These are phyloP conservation scores for Neurospora sp. DNA, from an alignment of 495 filamentous ascomycete species.

Conservation along the genomic window DNA sequence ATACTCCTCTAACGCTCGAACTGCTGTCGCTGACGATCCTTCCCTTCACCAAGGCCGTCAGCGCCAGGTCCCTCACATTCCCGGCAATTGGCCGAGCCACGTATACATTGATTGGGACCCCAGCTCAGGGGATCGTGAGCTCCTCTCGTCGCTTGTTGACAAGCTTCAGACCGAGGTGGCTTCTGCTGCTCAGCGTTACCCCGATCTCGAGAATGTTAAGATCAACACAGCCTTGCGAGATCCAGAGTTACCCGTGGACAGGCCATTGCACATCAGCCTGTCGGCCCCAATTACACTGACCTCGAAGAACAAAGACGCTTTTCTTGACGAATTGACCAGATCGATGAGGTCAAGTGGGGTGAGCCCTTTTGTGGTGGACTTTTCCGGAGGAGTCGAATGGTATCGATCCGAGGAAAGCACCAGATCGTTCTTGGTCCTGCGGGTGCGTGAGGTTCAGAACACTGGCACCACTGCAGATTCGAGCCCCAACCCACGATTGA, in stretches of 20 bases:
- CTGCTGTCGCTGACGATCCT: constrained; percentile 72
- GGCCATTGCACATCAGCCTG: constrained; percentile 79
- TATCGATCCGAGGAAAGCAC: constrained; percentile 49
- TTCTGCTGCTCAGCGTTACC: neutral
- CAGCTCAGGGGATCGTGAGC: constrained; percentile 39
- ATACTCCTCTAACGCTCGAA: constrained; percentile 69
- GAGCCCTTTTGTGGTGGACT: constrained; percentile 25
- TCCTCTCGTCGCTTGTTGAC: constrained; percentile 44
- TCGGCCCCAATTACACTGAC: constrained; percentile 62
- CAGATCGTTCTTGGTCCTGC: constrained; percentile 79
- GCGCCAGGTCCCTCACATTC: constrained; percentile 70
- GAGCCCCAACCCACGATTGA: constrained; percentile 42
- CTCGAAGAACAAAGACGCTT: constrained; percentile 53
- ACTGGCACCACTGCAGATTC: constrained; percentile 1
- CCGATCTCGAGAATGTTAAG: neutral
- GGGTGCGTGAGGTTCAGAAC: constrained; percentile 23
- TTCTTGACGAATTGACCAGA: constrained; percentile 39
- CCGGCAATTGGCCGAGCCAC: constrained; percentile 88
- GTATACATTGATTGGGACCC: constrained; percentile 91
- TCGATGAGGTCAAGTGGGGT: constrained; percentile 16
- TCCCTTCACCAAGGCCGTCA: constrained; percentile 74
- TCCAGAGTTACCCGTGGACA: neutral
- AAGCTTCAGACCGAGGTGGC: constrained; percentile 16
- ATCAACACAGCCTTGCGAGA: neutral
- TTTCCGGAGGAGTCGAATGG: constrained; percentile 25